A percentile compares a stretch with the other conserved stretches of the same genome.
These are phyloP conservation scores for Metschnikowia vanudenii DNA, from an alignment of 805 yeast genomes.

Conservation along the genomic window DNA sequence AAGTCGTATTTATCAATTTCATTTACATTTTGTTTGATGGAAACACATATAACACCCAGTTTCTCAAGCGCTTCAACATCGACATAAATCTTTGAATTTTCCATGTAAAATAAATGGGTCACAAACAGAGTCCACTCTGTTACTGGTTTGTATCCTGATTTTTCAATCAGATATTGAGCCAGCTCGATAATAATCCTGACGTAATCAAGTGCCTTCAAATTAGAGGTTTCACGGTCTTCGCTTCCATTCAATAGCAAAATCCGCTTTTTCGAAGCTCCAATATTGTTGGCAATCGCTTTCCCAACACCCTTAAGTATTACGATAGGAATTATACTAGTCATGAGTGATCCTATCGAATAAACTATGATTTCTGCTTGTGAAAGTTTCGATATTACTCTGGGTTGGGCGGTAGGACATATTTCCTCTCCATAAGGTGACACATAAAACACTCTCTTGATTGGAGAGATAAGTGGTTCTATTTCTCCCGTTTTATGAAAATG, in stretches of 20 bases:
- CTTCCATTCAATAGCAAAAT: slow-evolving; percentile 71
- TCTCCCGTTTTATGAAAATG: slow-evolving; percentile 61
- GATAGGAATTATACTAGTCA: slow-evolving; percentile 85
- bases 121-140: slow-evolving; percentile 47
- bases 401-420: slow-evolving; percentile 69
- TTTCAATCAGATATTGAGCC: slow-evolving; percentile 49
- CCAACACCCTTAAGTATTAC: slow-evolving; percentile 73
- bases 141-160: slow-evolving; percentile 18
- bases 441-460: slow-evolving; percentile 70
- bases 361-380: slow-evolving; percentile 54
- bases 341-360: slow-evolving; percentile 82
- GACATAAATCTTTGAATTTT: slow-evolving; percentile 49
- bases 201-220: slow-evolving; percentile 60
- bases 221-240: slow-evolving; percentile 75
- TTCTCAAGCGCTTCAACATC: slow-evolving; percentile 39
- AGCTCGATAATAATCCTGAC: slow-evolving; percentile 55
- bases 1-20: slow-evolving; percentile 39
- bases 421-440: slow-evolving; percentile 89
- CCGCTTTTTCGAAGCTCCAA: slow-evolving; percentile 36
- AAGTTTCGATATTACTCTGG: slow-evolving; percentile 55
- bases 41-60: slow-evolving; percentile 49
- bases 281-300: slow-evolving; percentile 44
- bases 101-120: slow-evolving; percentile 62
- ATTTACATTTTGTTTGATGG: slow-evolving; percentile 28
- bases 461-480: slow-evolving; percentile 63